Evolutionary conservation across 495 filamentous ascomycete species (phyloP).

Genomic region (Durotheca rogersii): DNA sequence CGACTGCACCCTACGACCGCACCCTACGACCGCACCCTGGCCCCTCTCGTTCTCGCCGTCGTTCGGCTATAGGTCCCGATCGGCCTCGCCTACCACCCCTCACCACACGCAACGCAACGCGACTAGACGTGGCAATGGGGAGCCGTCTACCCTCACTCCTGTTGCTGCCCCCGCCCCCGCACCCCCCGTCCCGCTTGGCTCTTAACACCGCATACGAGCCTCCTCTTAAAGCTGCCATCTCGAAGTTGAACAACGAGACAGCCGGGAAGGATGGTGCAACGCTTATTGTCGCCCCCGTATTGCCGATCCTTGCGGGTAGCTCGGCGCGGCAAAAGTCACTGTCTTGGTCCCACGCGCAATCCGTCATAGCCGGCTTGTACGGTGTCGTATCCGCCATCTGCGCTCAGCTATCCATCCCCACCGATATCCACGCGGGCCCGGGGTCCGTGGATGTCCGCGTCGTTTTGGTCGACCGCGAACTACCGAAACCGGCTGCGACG

Average conservation of each 20-base stretch:
- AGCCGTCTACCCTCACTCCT: constrained; percentile 50
- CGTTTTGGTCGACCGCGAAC: constrained; percentile 65
- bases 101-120: too few relatives aligned
- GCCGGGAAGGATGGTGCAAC: constrained; percentile 35
- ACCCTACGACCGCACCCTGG: too few relatives aligned
- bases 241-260: constrained; percentile 42
- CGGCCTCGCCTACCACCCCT: background rate
- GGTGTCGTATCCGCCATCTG: constrained; percentile 69
- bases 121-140: constrained; percentile 2
- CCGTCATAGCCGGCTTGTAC: constrained; percentile 74
- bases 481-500: constrained; percentile 30
- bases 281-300: constrained; percentile 57
- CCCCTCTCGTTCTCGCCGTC: background rate
- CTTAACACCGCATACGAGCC: constrained; percentile 60
- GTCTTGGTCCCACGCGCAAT: constrained; percentile 63
- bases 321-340: constrained; percentile 50
- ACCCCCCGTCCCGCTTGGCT: constrained; percentile 43
- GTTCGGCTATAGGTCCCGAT: background rate
- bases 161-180: constrained; percentile 58
- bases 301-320: constrained; percentile 50
- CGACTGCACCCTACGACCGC: too few relatives aligned
- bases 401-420: constrained; percentile 60
- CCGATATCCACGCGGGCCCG: constrained; percentile 57
- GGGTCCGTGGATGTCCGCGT: constrained; percentile 77
- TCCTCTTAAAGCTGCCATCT: constrained; percentile 49